phyloP scores from a whole-genome alignment of 352 stramenopile species.

The Pythium sukuiense region DNA sequence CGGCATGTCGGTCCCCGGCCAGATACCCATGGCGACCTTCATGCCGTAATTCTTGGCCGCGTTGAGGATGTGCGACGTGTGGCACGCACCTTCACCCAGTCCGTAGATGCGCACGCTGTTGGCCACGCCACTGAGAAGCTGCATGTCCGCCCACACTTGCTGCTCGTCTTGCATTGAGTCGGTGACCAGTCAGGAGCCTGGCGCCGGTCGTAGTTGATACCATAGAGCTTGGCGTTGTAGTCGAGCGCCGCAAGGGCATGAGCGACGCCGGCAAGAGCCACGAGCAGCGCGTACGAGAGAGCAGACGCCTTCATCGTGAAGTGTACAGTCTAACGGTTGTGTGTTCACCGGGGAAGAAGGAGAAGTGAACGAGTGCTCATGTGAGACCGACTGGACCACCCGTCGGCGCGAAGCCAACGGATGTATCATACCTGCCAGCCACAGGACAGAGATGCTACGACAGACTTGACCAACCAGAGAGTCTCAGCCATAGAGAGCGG shows the following conservation, averaged over 20 bases:
- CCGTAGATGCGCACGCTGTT: constrained; percentile 73
- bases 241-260: neutral
- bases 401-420: neutral
- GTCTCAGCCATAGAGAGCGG: neutral
- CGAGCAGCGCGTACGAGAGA: neutral
- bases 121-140: constrained; percentile 38
- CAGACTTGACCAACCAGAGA: too few relatives aligned
- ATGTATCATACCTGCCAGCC: neutral
- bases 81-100: constrained; percentile 56
- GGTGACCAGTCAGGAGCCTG: constrained; percentile 53
- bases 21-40: constrained; percentile 65
- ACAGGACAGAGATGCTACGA: too few relatives aligned
- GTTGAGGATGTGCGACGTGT: constrained; percentile 36
- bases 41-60: constrained; percentile 47
- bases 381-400: neutral
- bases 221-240: constrained; percentile 57
- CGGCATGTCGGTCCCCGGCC: constrained; percentile 48
- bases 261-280: neutral
- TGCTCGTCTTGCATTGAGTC: constrained; percentile 46
- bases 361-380: neutral
- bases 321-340: neutral
- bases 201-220: constrained; percentile 79
- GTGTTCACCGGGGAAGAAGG: neutral
- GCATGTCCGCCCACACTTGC: constrained; percentile 60
- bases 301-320: neutral